Percentiles rank a stretch among this genome's conserved stretches.
These are phyloP conservation scores for Trichomonas gallinae DNA, from an alignment of 208 protist genomes.

Conservation along the genomic window DNA sequence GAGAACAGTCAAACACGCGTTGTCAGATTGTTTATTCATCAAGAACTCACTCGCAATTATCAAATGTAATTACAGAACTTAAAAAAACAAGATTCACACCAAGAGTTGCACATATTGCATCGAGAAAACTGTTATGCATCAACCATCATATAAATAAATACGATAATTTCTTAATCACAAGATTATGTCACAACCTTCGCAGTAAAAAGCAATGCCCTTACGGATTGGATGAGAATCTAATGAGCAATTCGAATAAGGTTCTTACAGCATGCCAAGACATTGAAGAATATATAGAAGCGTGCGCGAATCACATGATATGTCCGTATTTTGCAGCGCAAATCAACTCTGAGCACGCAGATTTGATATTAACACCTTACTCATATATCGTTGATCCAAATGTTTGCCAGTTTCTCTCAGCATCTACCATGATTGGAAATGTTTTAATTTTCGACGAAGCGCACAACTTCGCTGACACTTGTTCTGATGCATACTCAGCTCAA, in stretches of 20 bases:
- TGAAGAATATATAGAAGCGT: background rate
- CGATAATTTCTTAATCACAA: background rate
- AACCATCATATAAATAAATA: background rate
- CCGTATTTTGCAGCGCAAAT: conserved; percentile 1
- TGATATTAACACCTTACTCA: background rate
- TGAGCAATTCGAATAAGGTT: background rate
- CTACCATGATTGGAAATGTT: background rate
- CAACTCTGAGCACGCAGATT: background rate
- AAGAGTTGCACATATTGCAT: background rate
- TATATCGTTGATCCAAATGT: conserved; percentile 21
- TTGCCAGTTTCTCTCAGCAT: background rate
- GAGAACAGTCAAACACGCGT: no score
- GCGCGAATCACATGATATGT: background rate
- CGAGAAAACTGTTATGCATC: background rate
- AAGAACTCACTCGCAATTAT: conserved; percentile 24
- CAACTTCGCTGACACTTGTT: background rate
- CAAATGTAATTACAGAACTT: conserved; percentile 14
- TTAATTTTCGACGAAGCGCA: conserved; percentile 1
- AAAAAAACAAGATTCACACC: background rate
- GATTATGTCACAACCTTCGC: background rate
- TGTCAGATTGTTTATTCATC: background rate
- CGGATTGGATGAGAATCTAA: background rate
- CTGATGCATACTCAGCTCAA: background rate
- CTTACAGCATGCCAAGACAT: background rate
- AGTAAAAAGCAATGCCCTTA: background rate